Base-by-base conservation (phyloP, 1,284 basidiomycete species). In the Phellopilus nigrolimitatus region DNA sequence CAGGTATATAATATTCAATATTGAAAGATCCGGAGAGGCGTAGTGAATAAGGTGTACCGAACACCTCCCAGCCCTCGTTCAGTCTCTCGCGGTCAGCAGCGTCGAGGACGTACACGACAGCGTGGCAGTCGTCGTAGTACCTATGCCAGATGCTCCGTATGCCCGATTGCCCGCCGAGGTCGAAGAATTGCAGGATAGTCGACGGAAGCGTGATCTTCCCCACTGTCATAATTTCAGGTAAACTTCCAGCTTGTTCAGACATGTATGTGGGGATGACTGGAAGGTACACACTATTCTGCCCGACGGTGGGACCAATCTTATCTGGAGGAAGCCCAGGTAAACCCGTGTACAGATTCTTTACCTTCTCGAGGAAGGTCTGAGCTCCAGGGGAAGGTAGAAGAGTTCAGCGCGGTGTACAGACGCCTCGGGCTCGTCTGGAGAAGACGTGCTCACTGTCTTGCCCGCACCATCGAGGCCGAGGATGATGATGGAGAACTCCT, bases 51-150 rank as follows among this genome's bases (percentile, higher is more conserved):
- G n/a, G n/a, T n/a, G n/a, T 68, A 94, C 92, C 91, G 62, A 97
- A 97, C 4, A 93, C 92, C 58, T 91, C 88, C 93, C 93, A 97
- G 10, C 89, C 89, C 71, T 95, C 93, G 50, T 84, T 80, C 38
- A 97, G 69, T 33, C 92, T 72, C 61, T 89, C 89, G 46, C 85
- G 74, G 71, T 97, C 93, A 52, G 86, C 80, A 3, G 91, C 91
- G 64, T 97, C 93, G 45, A 97, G 82, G 45, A 95, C 88, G 61
- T 90, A 95, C 25, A 88, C 90, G 39, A 97, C 90, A 7, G 92
- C 92, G 65, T 97, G 93, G 60, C 91, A 95, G 64, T 95, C 91
- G 53, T 91, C 88, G 63, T 95, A 97, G 69, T 97, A 97, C 59
- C 82, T 80, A 48, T 86, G 82, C 93, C 93, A 97, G 56, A 97